phyloP scores from a whole-genome alignment of 1,284 basidiomycete genomes.

The Leccinum subatratum region DNA sequence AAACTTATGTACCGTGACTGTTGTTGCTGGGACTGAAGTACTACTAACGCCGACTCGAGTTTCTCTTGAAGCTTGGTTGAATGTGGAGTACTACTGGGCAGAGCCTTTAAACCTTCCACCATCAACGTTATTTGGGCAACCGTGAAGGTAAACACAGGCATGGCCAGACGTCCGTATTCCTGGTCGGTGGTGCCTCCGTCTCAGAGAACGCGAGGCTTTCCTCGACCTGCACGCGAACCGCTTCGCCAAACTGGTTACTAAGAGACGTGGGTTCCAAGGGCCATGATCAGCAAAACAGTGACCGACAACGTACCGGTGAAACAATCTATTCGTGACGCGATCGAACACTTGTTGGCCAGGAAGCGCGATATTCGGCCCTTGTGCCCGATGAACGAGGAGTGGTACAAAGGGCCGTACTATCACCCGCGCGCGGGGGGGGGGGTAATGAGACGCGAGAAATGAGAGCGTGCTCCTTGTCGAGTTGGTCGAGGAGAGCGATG shows the following conservation, averaged over 20 bases:
- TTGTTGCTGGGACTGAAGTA: no score
- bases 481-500: constrained; percentile 95
- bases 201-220: constrained; percentile 96
- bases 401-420: constrained; percentile 89
- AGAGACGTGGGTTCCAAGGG: background rate
- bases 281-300: background rate
- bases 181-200: constrained; percentile 75
- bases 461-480: constrained; percentile 82
- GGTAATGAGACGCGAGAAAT: background rate
- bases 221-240: constrained; percentile 90
- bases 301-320: constrained; percentile 63
- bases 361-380: constrained; percentile 98
- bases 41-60: no score
- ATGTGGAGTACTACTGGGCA: no score
- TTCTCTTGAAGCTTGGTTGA: no score
- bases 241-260: constrained; percentile 89
- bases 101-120: no score
- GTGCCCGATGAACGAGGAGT: constrained; percentile 94
- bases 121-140: no score
- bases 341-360: constrained; percentile 98
- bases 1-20: no score
- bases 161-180: constrained; percentile 69
- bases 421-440: background rate
- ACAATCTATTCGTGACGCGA: constrained; percentile 97
- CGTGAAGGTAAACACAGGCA: no score